Evolutionary conservation across 371 early-diverging fungal species (phyloP).

Genomic region (Syncephalis plumigaleata): DNA sequence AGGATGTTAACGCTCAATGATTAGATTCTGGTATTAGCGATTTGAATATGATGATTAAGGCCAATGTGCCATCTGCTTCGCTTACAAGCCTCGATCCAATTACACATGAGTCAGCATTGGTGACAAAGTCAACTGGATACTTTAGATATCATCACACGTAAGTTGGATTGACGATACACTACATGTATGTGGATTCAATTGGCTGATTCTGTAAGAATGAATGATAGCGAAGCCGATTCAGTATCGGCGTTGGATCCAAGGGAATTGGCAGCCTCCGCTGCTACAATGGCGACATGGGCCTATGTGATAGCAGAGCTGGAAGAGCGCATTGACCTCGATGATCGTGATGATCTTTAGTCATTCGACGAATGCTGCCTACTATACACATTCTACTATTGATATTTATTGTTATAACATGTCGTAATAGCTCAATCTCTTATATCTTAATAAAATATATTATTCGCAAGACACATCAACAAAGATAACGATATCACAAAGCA

Average conservation of each 20-base stretch:
- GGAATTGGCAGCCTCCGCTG: not conserved
- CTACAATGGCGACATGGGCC: not conserved
- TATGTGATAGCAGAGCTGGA: constrained; percentile 1
- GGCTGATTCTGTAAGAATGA: not conserved
- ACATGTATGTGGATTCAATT: too few relatives aligned
- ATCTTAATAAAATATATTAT: too few relatives aligned
- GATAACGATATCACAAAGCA: too few relatives aligned
- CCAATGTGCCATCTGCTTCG: not conserved
- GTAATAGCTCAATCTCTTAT: too few relatives aligned
- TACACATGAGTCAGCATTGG: not conserved
- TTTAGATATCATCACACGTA: constrained; percentile 1
- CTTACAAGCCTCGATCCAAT: not conserved
- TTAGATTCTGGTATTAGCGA: not conserved
- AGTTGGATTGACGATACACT: not conserved
- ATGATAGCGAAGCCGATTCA: not conserved
- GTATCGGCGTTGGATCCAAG: constrained; percentile 1
- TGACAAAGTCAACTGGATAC: not conserved
- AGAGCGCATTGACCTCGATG: not conserved
- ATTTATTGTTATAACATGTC: too few relatives aligned
- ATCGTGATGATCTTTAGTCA: too few relatives aligned
- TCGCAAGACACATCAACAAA: too few relatives aligned
- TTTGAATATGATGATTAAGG: not conserved
- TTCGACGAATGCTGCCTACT: too few relatives aligned
- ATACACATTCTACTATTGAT: too few relatives aligned
- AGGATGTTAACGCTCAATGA: not conserved